phyloP scores from a whole-genome alignment of 1,284 basidiomycete species.

The Ganoderma meredithae region DNA sequence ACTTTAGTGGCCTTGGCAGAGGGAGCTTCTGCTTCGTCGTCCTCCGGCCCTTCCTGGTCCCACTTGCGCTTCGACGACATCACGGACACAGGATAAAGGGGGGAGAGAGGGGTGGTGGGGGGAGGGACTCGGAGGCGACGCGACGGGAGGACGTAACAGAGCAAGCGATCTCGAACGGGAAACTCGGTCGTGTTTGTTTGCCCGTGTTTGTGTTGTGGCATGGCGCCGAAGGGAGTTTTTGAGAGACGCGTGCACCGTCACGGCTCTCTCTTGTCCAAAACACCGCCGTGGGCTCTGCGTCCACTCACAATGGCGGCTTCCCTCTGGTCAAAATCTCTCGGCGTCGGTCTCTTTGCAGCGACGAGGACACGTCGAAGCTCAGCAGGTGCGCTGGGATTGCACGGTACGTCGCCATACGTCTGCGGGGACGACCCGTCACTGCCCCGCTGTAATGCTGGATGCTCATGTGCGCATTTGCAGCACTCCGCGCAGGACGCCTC shows the following conservation, averaged over 20 bases:
- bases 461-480: conserved; percentile 13
- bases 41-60: conserved; percentile 68
- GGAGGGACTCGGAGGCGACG: conserved; percentile 1
- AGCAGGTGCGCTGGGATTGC: conserved; percentile 10
- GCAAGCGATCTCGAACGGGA: neutral
- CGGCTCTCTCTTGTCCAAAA: conserved; percentile 15
- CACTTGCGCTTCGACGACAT: conserved; percentile 78
- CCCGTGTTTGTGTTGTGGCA: conserved; percentile 27
- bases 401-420: conserved; percentile 18
- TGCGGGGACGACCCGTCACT: neutral
- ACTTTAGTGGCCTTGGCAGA: conserved; percentile 53
- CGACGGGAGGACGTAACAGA: conserved; percentile 4
- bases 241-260: conserved; percentile 19
- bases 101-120: conserved; percentile 9
- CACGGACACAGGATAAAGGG: conserved; percentile 9
- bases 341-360: conserved; percentile 17
- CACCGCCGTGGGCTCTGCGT: conserved; percentile 27
- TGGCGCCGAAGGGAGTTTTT: conserved; percentile 23
- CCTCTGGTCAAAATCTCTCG: conserved; percentile 28
- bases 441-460: neutral
- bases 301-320: conserved; percentile 33
- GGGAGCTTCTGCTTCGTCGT: conserved; percentile 48
- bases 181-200: conserved; percentile 20
- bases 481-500: conserved; percentile 28
- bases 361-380: conserved; percentile 24